These are phyloP conservation scores for Gomphus bonarii DNA, from an alignment of 1,284 basidiomycete genomes.

Conservation along the genomic window DNA sequence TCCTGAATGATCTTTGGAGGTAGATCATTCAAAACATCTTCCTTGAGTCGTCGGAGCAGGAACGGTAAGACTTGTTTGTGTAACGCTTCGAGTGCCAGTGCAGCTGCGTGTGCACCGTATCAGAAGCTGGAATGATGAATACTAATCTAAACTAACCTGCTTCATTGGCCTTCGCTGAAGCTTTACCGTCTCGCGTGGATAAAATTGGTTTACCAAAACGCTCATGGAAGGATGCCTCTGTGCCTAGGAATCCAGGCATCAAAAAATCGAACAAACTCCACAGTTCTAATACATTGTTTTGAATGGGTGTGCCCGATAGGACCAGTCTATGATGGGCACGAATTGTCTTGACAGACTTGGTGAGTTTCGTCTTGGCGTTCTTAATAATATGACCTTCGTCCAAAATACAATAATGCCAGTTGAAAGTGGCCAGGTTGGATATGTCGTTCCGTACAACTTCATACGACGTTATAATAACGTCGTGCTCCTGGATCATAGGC, in stretches of 20 bases:
- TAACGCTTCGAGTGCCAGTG: conserved; percentile 87
- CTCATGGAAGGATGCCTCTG: conserved; percentile 92
- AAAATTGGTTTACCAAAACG: conserved; percentile 94
- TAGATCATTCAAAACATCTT: conserved; percentile 92
- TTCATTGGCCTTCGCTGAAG: conserved; percentile 80
- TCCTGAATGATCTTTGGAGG: conserved; percentile 99
- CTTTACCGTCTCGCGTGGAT: conserved; percentile 90
- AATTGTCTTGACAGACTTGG: conserved; percentile 90
- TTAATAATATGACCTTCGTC: conserved; percentile 99
- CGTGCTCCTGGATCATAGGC: conserved; percentile 58
- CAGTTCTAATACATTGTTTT: conserved; percentile 97
- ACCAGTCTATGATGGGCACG: conserved; percentile 89
- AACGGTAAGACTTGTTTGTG: conserved; percentile 99
- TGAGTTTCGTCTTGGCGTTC: conserved; percentile 96
- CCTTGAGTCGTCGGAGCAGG: conserved; percentile 91
- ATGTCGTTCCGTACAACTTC: conserved; percentile 97
- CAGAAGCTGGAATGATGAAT: conserved; percentile 2
- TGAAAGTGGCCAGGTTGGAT: conserved; percentile 56
- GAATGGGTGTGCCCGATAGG: conserved; percentile 95
- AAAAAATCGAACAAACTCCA: conserved; percentile 99
- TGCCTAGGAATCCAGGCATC: conserved; percentile 98
- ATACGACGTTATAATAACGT: conserved; percentile 94
- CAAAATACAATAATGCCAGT: conserved; percentile 95
- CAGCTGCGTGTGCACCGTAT: conserved; percentile 38
- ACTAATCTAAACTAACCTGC: conserved; percentile 49